Evolutionary conservation across 192 early-diverging fungal species (phyloP), one percentile per base, ranked within the genome.

Genomic region (Phlyctochytrium bullatum): DNA sequence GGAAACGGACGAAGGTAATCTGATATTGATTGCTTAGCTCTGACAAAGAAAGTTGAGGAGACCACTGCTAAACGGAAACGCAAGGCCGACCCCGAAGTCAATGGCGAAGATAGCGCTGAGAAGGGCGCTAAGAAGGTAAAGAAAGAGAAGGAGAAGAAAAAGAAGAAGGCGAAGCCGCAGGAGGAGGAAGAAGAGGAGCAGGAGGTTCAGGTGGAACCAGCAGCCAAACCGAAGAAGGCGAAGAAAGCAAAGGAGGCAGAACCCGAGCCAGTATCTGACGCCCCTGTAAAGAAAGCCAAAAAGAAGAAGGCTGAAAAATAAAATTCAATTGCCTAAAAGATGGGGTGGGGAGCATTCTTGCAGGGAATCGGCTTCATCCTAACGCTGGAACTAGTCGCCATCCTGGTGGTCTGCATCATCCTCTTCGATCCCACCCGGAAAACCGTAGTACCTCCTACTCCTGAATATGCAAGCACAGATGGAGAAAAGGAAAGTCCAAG

Each of bases 61-160:
- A 34, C 86, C 20, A 81, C 83, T 63, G 78, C 71, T 30, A 69
- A 62, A 50, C 59, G 60, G 29, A 69, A 69, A 60, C 50, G 51
- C 36, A 69, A 61, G 66, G 58, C 54, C 36, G 16, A 23, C 20
- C 77, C 90, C 60, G 88, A 86, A 29, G 84, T 83, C 36, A 89
- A 85, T n/a, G 81, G 65, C 16, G 78, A 76, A 40, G 88, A 81
- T 25, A 86, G 79, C 12, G 77, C 72, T 14, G 79, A 82, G 52
- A 77, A 78, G 12, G 73, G 25, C 30, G 28, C n/a, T 36, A 28
- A 24, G 3, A 25, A 14, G 23, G 27, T 32, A 52, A 25, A 77
- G 66, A 80, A 73, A 34, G 63, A 68, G 66, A 67, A 58, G 66
- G 52, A 60, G 71, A 74, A 50, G 73, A 89, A 57, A 85, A 81